A percentile compares a stretch with the other conserved stretches of the same genome.
phyloP scores from a whole-genome alignment of 495 filamentous ascomycete species.

The Amphirosellinia nigrospora region DNA sequence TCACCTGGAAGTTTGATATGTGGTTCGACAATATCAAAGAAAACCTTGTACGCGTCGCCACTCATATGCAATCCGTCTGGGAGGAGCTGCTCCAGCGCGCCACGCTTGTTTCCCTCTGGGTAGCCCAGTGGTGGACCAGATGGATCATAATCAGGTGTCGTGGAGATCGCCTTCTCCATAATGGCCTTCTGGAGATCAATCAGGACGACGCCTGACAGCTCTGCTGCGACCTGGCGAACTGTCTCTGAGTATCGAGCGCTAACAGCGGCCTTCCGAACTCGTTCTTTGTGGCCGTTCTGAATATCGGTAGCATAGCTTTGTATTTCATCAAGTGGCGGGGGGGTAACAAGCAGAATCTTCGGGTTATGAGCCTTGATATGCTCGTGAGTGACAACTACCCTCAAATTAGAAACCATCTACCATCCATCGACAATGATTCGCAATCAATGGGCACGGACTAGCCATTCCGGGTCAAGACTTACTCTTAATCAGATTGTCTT shows the following conservation, averaged over 20 bases:
- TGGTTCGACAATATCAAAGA: constrained; percentile 52
- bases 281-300: constrained; percentile 52
- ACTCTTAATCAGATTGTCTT: constrained; percentile 64
- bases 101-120: constrained; percentile 48
- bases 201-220: constrained; percentile 64
- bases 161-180: constrained; percentile 61
- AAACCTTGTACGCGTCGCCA: constrained; percentile 55
- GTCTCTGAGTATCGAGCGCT: constrained; percentile 77
- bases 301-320: constrained; percentile 61
- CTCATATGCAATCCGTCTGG: constrained; percentile 62
- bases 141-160: constrained; percentile 48
- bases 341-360: constrained; percentile 75
- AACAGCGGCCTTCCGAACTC: constrained; percentile 63
- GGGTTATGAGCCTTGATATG: constrained; percentile 70
- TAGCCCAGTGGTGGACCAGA: constrained; percentile 49
- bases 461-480: background rate
- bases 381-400: constrained; percentile 71
- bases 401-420: constrained; percentile 4
- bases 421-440: background rate
- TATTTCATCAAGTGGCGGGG: constrained; percentile 83
- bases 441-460: too few relatives aligned
- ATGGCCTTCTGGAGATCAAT: constrained; percentile 78
- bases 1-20: constrained; percentile 46
- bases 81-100: constrained; percentile 53
- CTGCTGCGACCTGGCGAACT: constrained; percentile 66